A percentile compares a stretch with the other conserved stretches of the same genome.
Evolutionary conservation across 306 rosid genomes (phyloP).

Genomic region (Medicago truncatula): MtrunA17r5.0-ANR NC_053048.1:31707001-31707500

Average conservation of each 20-base stretch:
- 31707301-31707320: conserved; percentile 1
- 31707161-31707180: too few species aligned
- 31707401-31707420: not conserved
- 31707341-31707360: not conserved
- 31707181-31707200: too few species aligned
- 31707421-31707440: not conserved
- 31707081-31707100: too few species aligned
- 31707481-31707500: conserved; percentile 33
- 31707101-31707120: too few species aligned
- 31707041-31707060: too few species aligned
- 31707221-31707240: too few species aligned
- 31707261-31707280: not conserved
- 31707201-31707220: too few species aligned
- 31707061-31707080: too few species aligned
- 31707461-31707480: conserved; percentile 38
- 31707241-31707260: not conserved
- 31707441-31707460: not conserved
- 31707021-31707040: too few species aligned
- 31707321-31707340: not conserved
- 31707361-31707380: not conserved
- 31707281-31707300: not conserved
- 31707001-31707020: too few species aligned
- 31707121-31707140: too few species aligned
- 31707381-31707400: not conserved
- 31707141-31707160: too few species aligned